Evolutionary conservation across 2,329 filamentous ascomycete species (phyloP).

Genomic region (Fusarium buharicum): DNA sequence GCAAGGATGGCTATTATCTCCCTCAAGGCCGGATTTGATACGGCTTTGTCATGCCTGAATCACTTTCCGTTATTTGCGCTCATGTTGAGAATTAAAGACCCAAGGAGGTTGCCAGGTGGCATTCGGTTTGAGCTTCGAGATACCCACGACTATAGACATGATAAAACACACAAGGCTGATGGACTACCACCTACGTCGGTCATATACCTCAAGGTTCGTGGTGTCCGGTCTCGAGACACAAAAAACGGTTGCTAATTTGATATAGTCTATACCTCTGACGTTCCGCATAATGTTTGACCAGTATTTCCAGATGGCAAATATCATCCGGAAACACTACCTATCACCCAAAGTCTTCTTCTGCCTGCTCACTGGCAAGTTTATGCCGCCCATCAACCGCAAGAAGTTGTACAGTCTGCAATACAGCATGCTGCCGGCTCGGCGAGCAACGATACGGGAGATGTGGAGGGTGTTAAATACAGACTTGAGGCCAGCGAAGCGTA

Average conservation of each 20-base stretch:
- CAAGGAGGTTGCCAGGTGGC: constrained; percentile 83
- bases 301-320: constrained; percentile 93
- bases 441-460: constrained; percentile 84
- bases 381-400: constrained; percentile 93
- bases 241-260: constrained; percentile 4
- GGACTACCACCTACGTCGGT: constrained; percentile 77
- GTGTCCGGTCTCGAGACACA: neutral
- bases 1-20: constrained; percentile 95
- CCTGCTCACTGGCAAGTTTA: constrained; percentile 88
- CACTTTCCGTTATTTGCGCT: constrained; percentile 97
- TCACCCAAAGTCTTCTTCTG: constrained; percentile 88
- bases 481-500: constrained; percentile 57
- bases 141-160: constrained; percentile 64
- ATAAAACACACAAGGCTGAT: constrained; percentile 53
- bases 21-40: constrained; percentile 91
- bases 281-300: constrained; percentile 97
- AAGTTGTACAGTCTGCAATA: constrained; percentile 97
- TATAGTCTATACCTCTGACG: constrained; percentile 84
- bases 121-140: constrained; percentile 91
- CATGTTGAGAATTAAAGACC: constrained; percentile 96
- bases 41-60: constrained; percentile 90
- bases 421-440: constrained; percentile 89
- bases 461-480: constrained; percentile 76
- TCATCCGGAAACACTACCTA: constrained; percentile 94
- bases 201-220: constrained; percentile 81